A percentile compares a stretch with the other conserved stretches of the same genome.
Conservation (phyloP, 208 protist genomes). For the Sergeia podlipaevii region DNA sequence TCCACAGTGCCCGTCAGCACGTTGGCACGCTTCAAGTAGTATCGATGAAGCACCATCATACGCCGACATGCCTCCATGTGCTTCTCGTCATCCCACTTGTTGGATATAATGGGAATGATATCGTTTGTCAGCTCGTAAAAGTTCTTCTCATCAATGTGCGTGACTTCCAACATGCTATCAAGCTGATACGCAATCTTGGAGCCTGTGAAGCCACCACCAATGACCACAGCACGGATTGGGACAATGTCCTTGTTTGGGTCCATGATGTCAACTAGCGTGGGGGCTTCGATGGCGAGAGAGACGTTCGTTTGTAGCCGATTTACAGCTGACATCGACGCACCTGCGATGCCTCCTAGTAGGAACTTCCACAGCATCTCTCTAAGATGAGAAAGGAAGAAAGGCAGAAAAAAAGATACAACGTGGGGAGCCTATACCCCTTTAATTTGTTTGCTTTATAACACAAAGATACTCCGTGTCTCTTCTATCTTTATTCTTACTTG, state of each 20-base stretch:
- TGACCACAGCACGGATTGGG: slow-evolving; percentile 68
- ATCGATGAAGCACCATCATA: slow-evolving; percentile 78
- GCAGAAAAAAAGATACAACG: too few relatives aligned
- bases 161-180: slow-evolving; percentile 86
- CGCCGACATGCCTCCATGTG: slow-evolving; percentile 64
- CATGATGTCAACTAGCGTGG: slow-evolving; percentile 71
- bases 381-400: slow-evolving; percentile 7
- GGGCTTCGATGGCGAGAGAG: slow-evolving; percentile 47
- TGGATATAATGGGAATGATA: slow-evolving; percentile 68
- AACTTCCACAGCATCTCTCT: slow-evolving; percentile 50
- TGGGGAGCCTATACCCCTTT: too few relatives aligned
- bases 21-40: slow-evolving; percentile 84
- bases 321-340: slow-evolving; percentile 35
- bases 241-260: slow-evolving; percentile 72
- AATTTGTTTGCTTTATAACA: too few relatives aligned
- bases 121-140: slow-evolving; percentile 86
- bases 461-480: too few relatives aligned
- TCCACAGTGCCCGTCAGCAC: slow-evolving; percentile 79
- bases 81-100: slow-evolving; percentile 54
- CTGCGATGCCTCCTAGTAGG: slow-evolving; percentile 26
- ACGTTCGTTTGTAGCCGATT: slow-evolving; percentile 12
- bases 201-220: slow-evolving; percentile 85
- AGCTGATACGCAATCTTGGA: slow-evolving; percentile 69
- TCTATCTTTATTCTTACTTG: too few relatives aligned
- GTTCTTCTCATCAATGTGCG: slow-evolving; percentile 87